phyloP scores from a whole-genome alignment of 2,329 filamentous ascomycete genomes.

The Ophiostoma tasmaniense region DNA sequence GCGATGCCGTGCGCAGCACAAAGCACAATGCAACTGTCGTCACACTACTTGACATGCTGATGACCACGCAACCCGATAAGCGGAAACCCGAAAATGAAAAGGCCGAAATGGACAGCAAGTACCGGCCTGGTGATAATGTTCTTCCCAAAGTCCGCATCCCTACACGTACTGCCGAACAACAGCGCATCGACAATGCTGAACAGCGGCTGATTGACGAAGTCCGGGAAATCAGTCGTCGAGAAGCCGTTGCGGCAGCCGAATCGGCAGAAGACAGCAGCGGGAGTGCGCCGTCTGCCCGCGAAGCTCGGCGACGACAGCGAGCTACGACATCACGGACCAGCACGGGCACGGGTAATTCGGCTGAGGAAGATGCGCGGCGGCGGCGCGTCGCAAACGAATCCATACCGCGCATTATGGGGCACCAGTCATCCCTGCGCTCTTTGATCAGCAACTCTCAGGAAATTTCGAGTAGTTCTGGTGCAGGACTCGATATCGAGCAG shows the following conservation, averaged over 20 bases:
- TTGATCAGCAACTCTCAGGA: constrained; percentile 55
- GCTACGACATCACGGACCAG: constrained; percentile 14
- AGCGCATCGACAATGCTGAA: constrained; percentile 55
- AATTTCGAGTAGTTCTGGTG: neutral
- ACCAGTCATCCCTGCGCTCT: constrained; percentile 81
- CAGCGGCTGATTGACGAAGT: constrained; percentile 62
- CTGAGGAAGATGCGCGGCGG: constrained; percentile 21
- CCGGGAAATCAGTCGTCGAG: constrained; percentile 63
- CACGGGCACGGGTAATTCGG: constrained; percentile 23
- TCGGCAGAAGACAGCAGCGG: constrained; percentile 9
- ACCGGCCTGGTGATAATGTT: constrained; percentile 74
- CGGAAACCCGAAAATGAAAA: constrained; percentile 64
- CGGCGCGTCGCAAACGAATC: constrained; percentile 35
- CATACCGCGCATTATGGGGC: constrained; percentile 42
- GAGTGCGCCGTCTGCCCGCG: neutral
- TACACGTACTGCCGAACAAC: constrained; percentile 45
- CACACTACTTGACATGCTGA: constrained; percentile 80
- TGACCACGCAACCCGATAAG: constrained; percentile 70
- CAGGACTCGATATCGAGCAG: constrained; percentile 61
- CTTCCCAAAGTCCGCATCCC: constrained; percentile 52
- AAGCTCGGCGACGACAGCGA: constrained; percentile 16
- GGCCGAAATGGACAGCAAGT: constrained; percentile 64
- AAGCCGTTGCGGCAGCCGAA: constrained; percentile 43
- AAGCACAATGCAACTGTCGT: constrained; percentile 85
- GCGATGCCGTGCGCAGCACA: constrained; percentile 76